Evolutionary conservation across 78 protist species (phyloP), one percentile per base, ranked within the genome.

Genomic region (Tieghemostelium lacteum): DNA sequence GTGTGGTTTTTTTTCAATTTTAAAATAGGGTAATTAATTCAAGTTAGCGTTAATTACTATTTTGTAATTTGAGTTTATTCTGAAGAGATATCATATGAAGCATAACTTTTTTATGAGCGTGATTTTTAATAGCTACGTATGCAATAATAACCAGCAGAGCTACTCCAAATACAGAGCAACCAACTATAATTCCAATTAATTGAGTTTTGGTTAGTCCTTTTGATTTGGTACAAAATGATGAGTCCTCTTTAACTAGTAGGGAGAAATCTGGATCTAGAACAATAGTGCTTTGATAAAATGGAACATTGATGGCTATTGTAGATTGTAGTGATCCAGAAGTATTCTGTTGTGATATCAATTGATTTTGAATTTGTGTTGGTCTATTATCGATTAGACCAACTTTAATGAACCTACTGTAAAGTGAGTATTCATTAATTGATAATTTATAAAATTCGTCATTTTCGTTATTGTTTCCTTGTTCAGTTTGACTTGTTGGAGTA

Each of bases 231-330:
- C 67, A 61, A 31, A 61, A 19, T 33, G 67, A 61, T 28, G n/a
- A 28, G n/a, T 58, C 64, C n/a, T 58, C 36, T 14, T 58, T 63
- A 6, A 73, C 8, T 8, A 73, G 24, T 4, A 54, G 36, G 2
- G 80, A 37, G 31, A 73, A 73, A 55, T 73, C 80, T 7, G 80
- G 80, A 42, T 73, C 80, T 5, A 73, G 34, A 12, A 39, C 22
- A 3, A 37, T 29, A 52, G 54, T n/a, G 34, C 8, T 1, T 73
- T 50, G 2, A 57, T 73, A 73, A 39, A 57, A 19, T 31, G 70
- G 65, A 14, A 73, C 24, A 14, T 57, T 55, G 12, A 73, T 57
- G 22, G 69, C 80, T 10, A 73, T 73, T 8, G 5, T 57, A 19
- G 80, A 57, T 33, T 37, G 65, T 58, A 55, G 29, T 29, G 57